phyloP scores from a whole-genome alignment of 2,329 filamentous ascomycete species.

The Leptographium galeiforme region DNA sequence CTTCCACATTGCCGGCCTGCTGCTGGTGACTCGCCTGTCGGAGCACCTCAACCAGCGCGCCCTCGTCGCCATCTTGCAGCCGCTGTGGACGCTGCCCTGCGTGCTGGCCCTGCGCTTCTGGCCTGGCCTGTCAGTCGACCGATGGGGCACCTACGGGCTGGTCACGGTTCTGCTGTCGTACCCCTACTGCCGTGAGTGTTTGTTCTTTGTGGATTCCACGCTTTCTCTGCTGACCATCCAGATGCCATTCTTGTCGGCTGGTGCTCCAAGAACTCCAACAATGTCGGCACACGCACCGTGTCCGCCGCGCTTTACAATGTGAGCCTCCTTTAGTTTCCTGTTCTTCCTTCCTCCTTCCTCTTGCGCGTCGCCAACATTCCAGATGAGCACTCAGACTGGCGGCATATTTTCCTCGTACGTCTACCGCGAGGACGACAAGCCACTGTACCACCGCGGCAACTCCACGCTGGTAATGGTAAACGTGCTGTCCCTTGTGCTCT shows the following conservation, averaged over 20 bases:
- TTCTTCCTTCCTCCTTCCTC: slow-evolving; percentile 3
- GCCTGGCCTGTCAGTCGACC: slow-evolving; percentile 25
- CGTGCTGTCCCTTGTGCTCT: slow-evolving; percentile 33
- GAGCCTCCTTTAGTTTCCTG: not conserved
- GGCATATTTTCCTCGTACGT: slow-evolving; percentile 23
- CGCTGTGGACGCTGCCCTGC: slow-evolving; percentile 42
- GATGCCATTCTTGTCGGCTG: slow-evolving; percentile 48
- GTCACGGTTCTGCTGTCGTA: slow-evolving; percentile 36
- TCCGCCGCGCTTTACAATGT: slow-evolving; percentile 8
- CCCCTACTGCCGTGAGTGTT: slow-evolving; percentile 28
- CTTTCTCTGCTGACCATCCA: not conserved
- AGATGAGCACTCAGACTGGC: slow-evolving; percentile 24
- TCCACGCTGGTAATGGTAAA: slow-evolving; percentile 19
- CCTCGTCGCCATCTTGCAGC: slow-evolving; percentile 29
- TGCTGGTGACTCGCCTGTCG: slow-evolving; percentile 32
- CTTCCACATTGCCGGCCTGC: slow-evolving; percentile 35
- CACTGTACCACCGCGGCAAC: slow-evolving; percentile 12
- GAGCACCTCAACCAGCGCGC: slow-evolving; percentile 34
- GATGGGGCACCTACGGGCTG: slow-evolving; percentile 32
- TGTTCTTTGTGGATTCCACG: slow-evolving; percentile 5
- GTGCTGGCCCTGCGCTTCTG: slow-evolving; percentile 35
- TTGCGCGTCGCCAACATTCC: not conserved
- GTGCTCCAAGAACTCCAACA: slow-evolving; percentile 39
- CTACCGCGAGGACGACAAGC: slow-evolving; percentile 17
- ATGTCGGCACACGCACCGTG: slow-evolving; percentile 6